Conservation (phyloP, 495 filamentous ascomycete species). For the Podospora sp. region DNA sequence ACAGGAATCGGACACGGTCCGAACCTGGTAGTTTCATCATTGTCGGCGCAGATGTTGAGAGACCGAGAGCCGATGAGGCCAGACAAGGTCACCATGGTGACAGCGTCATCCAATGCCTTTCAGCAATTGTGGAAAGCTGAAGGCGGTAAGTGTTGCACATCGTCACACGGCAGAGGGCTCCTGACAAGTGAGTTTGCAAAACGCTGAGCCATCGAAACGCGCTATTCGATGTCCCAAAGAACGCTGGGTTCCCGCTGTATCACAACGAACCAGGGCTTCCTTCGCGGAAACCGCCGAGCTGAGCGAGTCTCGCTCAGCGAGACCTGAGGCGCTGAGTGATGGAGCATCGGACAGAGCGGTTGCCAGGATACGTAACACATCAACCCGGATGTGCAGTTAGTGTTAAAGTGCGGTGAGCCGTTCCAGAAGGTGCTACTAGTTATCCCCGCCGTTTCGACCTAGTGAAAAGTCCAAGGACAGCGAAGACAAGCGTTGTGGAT, state of each 20-base stretch:
- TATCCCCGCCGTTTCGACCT: background rate
- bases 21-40: constrained; percentile 20
- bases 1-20: constrained; percentile 20
- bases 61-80: constrained; percentile 23
- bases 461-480: background rate
- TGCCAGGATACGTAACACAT: background rate
- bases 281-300: background rate
- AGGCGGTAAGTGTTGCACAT: background rate
- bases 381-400: background rate
- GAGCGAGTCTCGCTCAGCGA: too few species aligned
- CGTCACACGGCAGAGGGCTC: constrained; percentile 2
- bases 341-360: background rate
- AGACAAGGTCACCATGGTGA: constrained; percentile 27
- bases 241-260: background rate
- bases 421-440: background rate
- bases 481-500: too few species aligned
- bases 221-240: background rate
- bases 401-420: background rate
- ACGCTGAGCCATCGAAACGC: background rate
- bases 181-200: background rate
- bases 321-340: background rate
- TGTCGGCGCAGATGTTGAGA: constrained; percentile 9
- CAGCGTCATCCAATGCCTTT: constrained; percentile 16
- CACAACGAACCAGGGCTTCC: background rate
- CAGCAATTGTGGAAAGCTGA: background rate